A percentile compares a stretch with the other conserved stretches of the same genome.
phyloP scores from a whole-genome alignment of 202 grass and related monocot species.

The Zizania palustris region DNA sequence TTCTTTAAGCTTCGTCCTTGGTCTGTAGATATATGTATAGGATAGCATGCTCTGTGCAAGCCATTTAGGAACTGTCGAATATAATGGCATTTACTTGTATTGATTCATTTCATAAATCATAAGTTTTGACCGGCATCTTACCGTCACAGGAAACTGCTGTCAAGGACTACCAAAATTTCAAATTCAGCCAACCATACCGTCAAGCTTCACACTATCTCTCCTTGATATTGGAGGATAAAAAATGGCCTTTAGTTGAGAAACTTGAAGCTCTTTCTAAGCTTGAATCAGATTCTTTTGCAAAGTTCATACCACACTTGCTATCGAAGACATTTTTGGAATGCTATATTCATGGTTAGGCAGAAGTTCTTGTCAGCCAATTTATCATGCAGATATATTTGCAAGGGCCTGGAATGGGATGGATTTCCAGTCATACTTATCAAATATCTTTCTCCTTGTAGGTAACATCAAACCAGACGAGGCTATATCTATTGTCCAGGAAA shows the following conservation, averaged over 20 bases:
- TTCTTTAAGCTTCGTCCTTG: too few species aligned
- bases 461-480: slow-evolving; percentile 88
- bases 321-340: slow-evolving; percentile 82
- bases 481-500: slow-evolving; percentile 64
- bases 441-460: slow-evolving; percentile 47
- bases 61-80: slow-evolving; percentile 20
- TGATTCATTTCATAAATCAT: slow-evolving; percentile 36
- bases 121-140: slow-evolving; percentile 38
- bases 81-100: background rate
- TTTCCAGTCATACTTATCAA: slow-evolving; percentile 28
- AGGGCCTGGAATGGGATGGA: slow-evolving; percentile 9
- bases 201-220: slow-evolving; percentile 78
- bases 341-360: slow-evolving; percentile 70
- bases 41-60: background rate
- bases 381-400: slow-evolving; percentile 25
- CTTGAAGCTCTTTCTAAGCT: slow-evolving; percentile 75
- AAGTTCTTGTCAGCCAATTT: slow-evolving; percentile 7
- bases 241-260: slow-evolving; percentile 68
- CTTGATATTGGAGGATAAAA: slow-evolving; percentile 68
- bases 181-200: slow-evolving; percentile 61
- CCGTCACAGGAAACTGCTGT: slow-evolving; percentile 73
- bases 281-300: slow-evolving; percentile 61
- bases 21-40: background rate
- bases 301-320: slow-evolving; percentile 63
- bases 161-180: slow-evolving; percentile 87